Evolutionary conservation across 768 basidiomycete genomes (phyloP).

Genomic region (Cystoderma amianthinum): DNA sequence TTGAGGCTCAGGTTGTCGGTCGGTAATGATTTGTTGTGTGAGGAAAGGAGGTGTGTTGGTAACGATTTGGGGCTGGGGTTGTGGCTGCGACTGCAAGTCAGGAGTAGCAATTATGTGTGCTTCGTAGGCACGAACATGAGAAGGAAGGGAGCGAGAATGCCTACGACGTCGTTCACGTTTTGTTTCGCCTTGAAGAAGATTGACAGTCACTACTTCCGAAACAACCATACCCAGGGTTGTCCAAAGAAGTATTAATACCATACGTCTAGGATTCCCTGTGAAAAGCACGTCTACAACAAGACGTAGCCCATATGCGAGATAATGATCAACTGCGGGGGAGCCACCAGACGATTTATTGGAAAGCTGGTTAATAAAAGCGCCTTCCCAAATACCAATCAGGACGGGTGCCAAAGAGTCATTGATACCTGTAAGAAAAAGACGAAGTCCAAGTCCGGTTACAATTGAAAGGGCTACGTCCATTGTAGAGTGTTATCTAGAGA

Average conservation of each 20-base stretch:
- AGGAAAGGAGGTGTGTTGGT: conserved; percentile 9
- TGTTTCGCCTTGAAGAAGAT: conserved; percentile 14
- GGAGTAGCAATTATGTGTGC: conserved; percentile 8
- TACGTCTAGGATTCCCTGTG: conserved; percentile 22
- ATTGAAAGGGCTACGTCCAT: conserved; percentile 39
- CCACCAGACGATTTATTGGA: conserved; percentile 17
- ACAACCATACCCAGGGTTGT: conserved; percentile 24
- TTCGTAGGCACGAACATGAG: conserved; percentile 23
- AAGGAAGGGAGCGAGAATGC: conserved; percentile 18
- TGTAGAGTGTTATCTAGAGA: conserved; percentile 10
- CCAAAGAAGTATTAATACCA: conserved; percentile 29
- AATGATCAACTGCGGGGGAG: conserved; percentile 24
- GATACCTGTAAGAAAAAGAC: conserved; percentile 22
- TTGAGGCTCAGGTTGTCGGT: conserved; percentile 5
- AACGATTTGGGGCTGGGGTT: conserved; percentile 6
- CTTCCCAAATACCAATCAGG: conserved; percentile 37
- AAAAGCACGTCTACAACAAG: conserved; percentile 34
- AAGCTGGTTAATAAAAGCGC: conserved; percentile 32
- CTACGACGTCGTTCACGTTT: conserved; percentile 21
- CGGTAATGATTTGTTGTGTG: background rate
- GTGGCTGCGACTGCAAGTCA: conserved; percentile 7
- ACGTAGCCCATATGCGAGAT: conserved; percentile 35
- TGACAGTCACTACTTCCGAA: conserved; percentile 23
- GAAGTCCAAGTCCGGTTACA: conserved; percentile 32
- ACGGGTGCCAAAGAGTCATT: conserved; percentile 21